These are phyloP conservation scores for Cucurbitaria berberidis DNA, from an alignment of 2,329 filamentous ascomycete genomes.

Conservation along the genomic window DNA sequence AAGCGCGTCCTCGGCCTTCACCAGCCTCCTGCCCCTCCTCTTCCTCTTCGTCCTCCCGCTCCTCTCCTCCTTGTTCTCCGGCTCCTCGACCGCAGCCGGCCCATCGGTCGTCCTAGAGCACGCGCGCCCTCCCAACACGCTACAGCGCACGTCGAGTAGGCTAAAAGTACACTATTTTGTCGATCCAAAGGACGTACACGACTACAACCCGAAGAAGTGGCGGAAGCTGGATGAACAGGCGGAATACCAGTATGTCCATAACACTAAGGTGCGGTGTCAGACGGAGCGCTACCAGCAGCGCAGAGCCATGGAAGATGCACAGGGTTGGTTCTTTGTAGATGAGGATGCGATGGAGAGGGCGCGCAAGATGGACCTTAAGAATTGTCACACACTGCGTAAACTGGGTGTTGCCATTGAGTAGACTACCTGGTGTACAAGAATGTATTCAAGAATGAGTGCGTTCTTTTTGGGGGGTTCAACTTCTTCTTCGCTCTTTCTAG, in stretches of 20 bases:
- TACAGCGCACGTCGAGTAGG: slow-evolving; percentile 72
- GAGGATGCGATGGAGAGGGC: slow-evolving; percentile 78
- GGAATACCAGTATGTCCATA: slow-evolving; percentile 73
- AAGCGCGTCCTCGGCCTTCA: slow-evolving; percentile 61
- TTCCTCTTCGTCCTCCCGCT: slow-evolving; percentile 82
- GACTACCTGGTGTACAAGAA: too few relatives aligned
- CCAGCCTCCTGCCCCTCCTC: slow-evolving; percentile 84
- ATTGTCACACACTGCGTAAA: slow-evolving; percentile 62
- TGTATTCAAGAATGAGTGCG: background rate
- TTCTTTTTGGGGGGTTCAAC: background rate
- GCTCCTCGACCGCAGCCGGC: slow-evolving; percentile 56
- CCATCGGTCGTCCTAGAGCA: slow-evolving; percentile 80
- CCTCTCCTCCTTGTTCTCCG: slow-evolving; percentile 76
- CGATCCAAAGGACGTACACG: slow-evolving; percentile 76
- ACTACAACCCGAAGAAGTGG: slow-evolving; percentile 73
- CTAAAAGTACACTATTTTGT: slow-evolving; percentile 84
- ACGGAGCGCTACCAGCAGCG: slow-evolving; percentile 70
- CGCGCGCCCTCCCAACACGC: slow-evolving; percentile 73
- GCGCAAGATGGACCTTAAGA: slow-evolving; percentile 64
- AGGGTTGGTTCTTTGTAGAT: slow-evolving; percentile 87
- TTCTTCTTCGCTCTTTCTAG: background rate
- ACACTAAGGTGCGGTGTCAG: slow-evolving; percentile 74
- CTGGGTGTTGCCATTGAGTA: slow-evolving; percentile 40
- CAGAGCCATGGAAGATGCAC: slow-evolving; percentile 75
- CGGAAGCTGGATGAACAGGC: slow-evolving; percentile 76